Conservation (phyloP, 2,329 filamentous ascomycete species). For the Eutypella sp. region DNA sequence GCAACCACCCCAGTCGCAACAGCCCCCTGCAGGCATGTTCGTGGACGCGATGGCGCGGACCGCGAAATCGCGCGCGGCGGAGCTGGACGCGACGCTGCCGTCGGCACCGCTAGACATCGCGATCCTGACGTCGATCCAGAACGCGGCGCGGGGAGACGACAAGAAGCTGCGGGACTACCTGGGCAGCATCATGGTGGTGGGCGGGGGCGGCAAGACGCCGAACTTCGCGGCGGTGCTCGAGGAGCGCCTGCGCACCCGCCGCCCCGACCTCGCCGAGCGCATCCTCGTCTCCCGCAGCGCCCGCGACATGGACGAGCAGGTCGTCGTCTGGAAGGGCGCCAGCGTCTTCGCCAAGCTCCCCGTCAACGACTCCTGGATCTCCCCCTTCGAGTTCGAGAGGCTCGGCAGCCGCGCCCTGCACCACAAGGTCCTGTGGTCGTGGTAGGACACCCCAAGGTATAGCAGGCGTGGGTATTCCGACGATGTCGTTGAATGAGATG, state of each 20-base stretch:
- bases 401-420: conserved; percentile 76
- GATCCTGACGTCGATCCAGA: conserved; percentile 82
- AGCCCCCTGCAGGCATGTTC: conserved; percentile 40
- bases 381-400: conserved; percentile 79
- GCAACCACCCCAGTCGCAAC: conserved; percentile 23
- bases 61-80: conserved; percentile 52
- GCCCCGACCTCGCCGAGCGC: conserved; percentile 55
- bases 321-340: conserved; percentile 97
- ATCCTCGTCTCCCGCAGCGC: conserved; percentile 67
- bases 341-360: conserved; percentile 91
- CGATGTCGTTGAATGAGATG: neutral
- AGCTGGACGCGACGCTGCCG: conserved; percentile 77
- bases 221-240: conserved; percentile 80
- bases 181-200: conserved; percentile 85
- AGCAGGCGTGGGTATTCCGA: too few species aligned
- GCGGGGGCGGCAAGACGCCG: conserved; percentile 75
- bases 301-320: conserved; percentile 90
- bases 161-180: conserved; percentile 89
- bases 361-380: conserved; percentile 95
- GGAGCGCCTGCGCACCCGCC: conserved; percentile 66
- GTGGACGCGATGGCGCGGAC: conserved; percentile 48
- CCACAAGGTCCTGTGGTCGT: conserved; percentile 69
- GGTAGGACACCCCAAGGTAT: too few species aligned
- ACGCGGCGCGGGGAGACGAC: conserved; percentile 83
- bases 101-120: conserved; percentile 81